Evolutionary conservation across 2,329 filamentous ascomycete genomes (phyloP), one percentile per base, ranked within the genome.

Genomic region (Aspergillus ochraceoroseus): DNA sequence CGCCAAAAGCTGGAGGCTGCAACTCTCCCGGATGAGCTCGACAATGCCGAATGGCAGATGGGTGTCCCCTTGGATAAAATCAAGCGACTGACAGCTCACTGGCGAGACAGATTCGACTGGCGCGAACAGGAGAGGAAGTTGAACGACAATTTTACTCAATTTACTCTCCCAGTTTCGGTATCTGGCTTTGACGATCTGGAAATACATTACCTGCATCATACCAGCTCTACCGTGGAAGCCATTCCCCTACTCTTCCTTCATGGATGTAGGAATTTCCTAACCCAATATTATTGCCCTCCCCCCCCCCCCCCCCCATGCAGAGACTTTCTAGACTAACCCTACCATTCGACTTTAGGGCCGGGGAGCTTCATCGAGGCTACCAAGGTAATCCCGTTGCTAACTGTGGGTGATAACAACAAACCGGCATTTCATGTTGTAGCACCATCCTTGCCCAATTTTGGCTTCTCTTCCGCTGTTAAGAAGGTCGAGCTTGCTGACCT

Each of bases 181-280:
- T 70, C 77, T 7, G 78, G 75, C 0, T 83, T 81, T 50, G 79
- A 71, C 2, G 64, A 70, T 0, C 55, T 84, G 33, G 68, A 79
- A 22, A 66, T 85, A 3, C 82, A 86, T 61, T 83, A 81, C 55
- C 59, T 85, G 2, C 77, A 83, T 54, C 70, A 81, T 49, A 68
- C 61, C 37, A 79, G 74, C 50, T 55, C 62, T 1, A 66, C 66
- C 2, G 50, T 70, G 1, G 67, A 68, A 13, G 78, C 79, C 1
- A 76, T 86, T 28, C 82, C 83, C 0, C 55, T 86, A 19, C 58
- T 86, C 1, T 85, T 86, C 56, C 69, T 72, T n/a, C 82, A 85
- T 55, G 80, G 81, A 9, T 85, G 72, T 70, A 61, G 15, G 59
- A 3, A 47, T 22, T 4, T 6, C 9, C 7, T n/a, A 7, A 6